Evolutionary conservation across 805 yeast genomes (phyloP).

Genomic region (Candida dajiaensis): DNA sequence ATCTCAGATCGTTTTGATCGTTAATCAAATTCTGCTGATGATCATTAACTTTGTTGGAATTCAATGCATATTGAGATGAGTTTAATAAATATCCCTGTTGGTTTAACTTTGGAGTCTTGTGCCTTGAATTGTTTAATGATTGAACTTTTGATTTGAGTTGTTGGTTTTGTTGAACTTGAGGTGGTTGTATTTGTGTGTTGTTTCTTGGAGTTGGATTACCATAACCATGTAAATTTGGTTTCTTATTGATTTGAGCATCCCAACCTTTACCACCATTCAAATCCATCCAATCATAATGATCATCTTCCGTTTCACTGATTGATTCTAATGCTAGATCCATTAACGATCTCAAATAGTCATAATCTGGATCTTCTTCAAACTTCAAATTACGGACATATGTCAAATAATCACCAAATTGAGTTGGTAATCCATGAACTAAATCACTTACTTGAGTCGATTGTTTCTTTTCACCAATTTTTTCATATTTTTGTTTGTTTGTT

Average conservation of each 20-base stretch:
- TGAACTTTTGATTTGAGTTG: slow-evolving; percentile 24
- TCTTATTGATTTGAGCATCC: slow-evolving; percentile 85
- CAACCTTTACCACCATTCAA: slow-evolving; percentile 93
- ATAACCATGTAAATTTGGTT: slow-evolving; percentile 92
- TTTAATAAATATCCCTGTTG: slow-evolving; percentile 21
- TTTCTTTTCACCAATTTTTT: slow-evolving; percentile 94
- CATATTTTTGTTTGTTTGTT: slow-evolving; percentile 95
- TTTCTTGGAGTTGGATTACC: slow-evolving; percentile 81
- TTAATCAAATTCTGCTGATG: slow-evolving; percentile 21
- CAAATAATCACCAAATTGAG: slow-evolving; percentile 88
- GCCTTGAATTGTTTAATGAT: slow-evolving; percentile 23
- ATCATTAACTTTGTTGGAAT: slow-evolving; percentile 20
- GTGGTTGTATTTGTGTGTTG: slow-evolving; percentile 18
- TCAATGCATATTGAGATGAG: slow-evolving; percentile 23
- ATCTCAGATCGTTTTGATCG: slow-evolving; percentile 19
- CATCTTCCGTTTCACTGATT: slow-evolving; percentile 69
- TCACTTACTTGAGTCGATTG: slow-evolving; percentile 83
- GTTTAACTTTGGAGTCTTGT: slow-evolving; percentile 21
- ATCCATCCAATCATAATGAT: slow-evolving; percentile 97
- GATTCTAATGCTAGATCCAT: slow-evolving; percentile 74
- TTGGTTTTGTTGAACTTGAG: slow-evolving; percentile 22
- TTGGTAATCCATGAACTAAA: slow-evolving; percentile 66
- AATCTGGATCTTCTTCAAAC: slow-evolving; percentile 93
- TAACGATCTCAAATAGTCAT: slow-evolving; percentile 75
- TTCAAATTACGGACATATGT: slow-evolving; percentile 81